Base-by-base conservation (phyloP, 148 eudicot species). In the Camellia japonica region DNA sequence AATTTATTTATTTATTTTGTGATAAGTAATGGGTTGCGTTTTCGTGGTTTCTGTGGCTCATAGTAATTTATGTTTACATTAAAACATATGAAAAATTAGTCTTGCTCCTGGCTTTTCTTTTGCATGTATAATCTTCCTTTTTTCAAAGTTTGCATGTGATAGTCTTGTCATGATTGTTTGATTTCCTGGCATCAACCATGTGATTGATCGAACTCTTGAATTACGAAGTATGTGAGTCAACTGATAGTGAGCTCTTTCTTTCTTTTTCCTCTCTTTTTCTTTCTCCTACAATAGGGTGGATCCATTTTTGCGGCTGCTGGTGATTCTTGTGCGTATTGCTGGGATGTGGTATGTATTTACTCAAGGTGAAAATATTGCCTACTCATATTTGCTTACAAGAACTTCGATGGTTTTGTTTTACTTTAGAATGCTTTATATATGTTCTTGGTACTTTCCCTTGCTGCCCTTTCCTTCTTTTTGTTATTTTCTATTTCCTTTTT, bases 271-370 rank as follows among this genome's bases (percentile, higher is more conserved):
- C 6, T 15, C 14, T 2, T 69, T 75, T 49, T 46, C 80, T 18
- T 15, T 71, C 80, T 44, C 78, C 68, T 2, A 43, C 71, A 79
- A 63, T 80, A 95, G 97, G 88, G 86, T 73, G 91, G 91, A 61
- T 95, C 97, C 46, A 80, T 95, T 55, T 95, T 78, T 84, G 90
- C 89, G 11, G 99, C 98, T 81, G 89, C 97, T 84, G 99, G 99
- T 71, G 93, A 95, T 83, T 93, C 98, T 70, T 91, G 89, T 88
- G 99, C 99, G 6, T 95, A 95, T 87, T 95, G 97, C 83, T 95
- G 99, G 99, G 99, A 95, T 86, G 83, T 95, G 97, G 98, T 95
- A 93, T 75, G 88, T 82, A 80, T 81, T 65, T 59, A 16, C 52
- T 77, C 41, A 72, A 77, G 83, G 72, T 66, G 85, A 77, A 71